Evolutionary conservation across 352 stramenopile genomes (phyloP).

Genomic region (Pythium monospermum): DNA sequence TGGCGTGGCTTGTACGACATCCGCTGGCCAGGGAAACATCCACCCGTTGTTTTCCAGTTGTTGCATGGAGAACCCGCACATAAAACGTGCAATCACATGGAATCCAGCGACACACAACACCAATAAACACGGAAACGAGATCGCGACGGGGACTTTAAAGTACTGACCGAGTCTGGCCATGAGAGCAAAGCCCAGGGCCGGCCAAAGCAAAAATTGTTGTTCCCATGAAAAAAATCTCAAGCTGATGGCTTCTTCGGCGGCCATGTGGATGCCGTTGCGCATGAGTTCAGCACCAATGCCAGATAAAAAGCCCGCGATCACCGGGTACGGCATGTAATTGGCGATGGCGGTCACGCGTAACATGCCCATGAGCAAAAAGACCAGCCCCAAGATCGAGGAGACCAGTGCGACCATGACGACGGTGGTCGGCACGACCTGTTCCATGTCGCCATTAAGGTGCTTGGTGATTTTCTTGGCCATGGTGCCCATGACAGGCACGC

Average conservation of each 20-base stretch:
- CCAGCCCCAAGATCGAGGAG: slow-evolving; percentile 50
- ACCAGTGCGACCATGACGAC: slow-evolving; percentile 70
- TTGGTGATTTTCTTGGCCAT: slow-evolving; percentile 69
- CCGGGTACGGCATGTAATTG: slow-evolving; percentile 83
- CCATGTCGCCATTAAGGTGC: slow-evolving; percentile 52
- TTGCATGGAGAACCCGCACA: slow-evolving; percentile 28
- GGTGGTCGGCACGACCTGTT: slow-evolving; percentile 57
- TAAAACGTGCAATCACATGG: slow-evolving; percentile 33
- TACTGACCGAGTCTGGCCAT: slow-evolving; percentile 56
- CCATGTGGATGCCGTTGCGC: slow-evolving; percentile 80
- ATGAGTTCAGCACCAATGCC: slow-evolving; percentile 74
- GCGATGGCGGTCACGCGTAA: slow-evolving; percentile 71
- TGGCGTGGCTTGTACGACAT: slow-evolving; percentile 56
- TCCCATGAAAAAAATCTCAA: slow-evolving; percentile 50
- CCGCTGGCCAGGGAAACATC: slow-evolving; percentile 64
- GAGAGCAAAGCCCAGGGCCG: slow-evolving; percentile 50
- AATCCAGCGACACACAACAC: slow-evolving; percentile 56
- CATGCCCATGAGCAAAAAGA: slow-evolving; percentile 67
- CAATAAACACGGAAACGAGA: slow-evolving; percentile 70
- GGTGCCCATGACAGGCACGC: slow-evolving; percentile 61
- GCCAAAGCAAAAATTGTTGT: slow-evolving; percentile 49
- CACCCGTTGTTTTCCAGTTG: slow-evolving; percentile 30
- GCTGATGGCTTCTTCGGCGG: slow-evolving; percentile 47
- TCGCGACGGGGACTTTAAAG: slow-evolving; percentile 52
- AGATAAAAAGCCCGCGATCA: slow-evolving; percentile 78